Conservation (phyloP, 1,284 basidiomycete genomes). For the Malassezia sympodialis region DNA sequence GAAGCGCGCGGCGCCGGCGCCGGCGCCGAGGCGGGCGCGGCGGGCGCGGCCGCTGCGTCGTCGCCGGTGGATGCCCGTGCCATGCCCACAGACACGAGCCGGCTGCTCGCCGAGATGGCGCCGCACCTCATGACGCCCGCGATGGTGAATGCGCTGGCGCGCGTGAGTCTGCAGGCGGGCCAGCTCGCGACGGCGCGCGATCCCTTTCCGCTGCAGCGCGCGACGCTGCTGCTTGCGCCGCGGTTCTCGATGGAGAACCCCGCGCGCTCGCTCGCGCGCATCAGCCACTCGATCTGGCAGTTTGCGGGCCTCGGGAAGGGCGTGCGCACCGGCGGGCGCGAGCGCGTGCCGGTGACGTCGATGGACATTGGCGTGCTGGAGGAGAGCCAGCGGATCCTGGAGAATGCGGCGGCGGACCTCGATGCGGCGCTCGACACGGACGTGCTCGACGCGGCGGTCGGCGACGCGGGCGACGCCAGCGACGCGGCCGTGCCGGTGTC, state of each 20-base stretch:
- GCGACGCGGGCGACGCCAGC: background rate
- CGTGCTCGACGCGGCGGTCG: conserved; percentile 15
- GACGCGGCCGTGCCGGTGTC: conserved; percentile 29
- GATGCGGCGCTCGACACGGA: conserved; percentile 15
- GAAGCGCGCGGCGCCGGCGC: too few species aligned
- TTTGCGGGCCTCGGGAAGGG: conserved; percentile 9
- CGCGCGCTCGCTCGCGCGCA: conserved; percentile 37
- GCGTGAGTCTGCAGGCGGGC: conserved; percentile 24
- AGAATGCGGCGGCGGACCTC: conserved; percentile 25
- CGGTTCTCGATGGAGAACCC: conserved; percentile 37
- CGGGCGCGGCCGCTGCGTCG: background rate
- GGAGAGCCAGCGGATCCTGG: conserved; percentile 40
- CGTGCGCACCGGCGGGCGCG: background rate
- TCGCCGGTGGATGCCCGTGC: background rate
- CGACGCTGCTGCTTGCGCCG: conserved; percentile 30
- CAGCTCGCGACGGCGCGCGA: conserved; percentile 29
- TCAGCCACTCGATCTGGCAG: conserved; percentile 28
- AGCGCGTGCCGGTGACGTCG: conserved; percentile 22
- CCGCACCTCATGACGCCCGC: conserved; percentile 44
- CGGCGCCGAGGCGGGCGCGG: background rate
- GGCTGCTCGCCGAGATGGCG: conserved; percentile 44
- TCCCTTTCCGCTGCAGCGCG: conserved; percentile 23
- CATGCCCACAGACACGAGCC: conserved; percentile 19
- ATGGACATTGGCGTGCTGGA: conserved; percentile 41
- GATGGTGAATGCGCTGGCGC: conserved; percentile 40